Conservation (phyloP, 148 eudicot genomes). For the Nepenthes mirabilis region DNA sequence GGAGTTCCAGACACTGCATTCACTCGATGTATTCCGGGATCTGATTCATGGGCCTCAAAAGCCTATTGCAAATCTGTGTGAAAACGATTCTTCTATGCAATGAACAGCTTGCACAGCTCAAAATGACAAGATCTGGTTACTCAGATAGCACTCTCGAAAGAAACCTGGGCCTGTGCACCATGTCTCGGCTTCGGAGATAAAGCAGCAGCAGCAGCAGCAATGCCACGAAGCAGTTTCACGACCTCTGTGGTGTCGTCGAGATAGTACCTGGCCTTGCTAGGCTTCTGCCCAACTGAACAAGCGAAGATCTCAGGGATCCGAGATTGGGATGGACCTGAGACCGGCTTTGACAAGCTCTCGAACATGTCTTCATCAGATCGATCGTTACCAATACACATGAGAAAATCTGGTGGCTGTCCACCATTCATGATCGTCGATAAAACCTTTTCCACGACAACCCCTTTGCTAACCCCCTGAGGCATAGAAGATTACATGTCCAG, state of each 20-base stretch:
- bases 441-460: conserved; percentile 57
- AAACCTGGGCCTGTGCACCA: conserved; percentile 34
- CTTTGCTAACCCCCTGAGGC: conserved; percentile 71
- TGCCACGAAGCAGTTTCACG: conserved; percentile 31
- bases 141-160: conserved; percentile 31
- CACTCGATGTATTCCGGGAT: no score
- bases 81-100: no score
- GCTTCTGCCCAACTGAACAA: conserved; percentile 85
- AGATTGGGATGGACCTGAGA: conserved; percentile 21
- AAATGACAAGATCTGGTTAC: background rate
- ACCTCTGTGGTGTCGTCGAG: conserved; percentile 63
- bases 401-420: conserved; percentile 52
- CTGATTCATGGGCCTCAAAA: no score
- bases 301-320: conserved; percentile 48
- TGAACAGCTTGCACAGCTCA: background rate
- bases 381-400: conserved; percentile 75
- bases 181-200: conserved; percentile 37
- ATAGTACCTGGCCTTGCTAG: conserved; percentile 83
- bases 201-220: conserved; percentile 39
- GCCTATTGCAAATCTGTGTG: no score
- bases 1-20: no score
- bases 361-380: conserved; percentile 92
- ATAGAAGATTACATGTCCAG: background rate
- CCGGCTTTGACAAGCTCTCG: conserved; percentile 41
- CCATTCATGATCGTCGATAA: conserved; percentile 24